Conservation (phyloP, 768 basidiomycete species). For the Suillus fuscotomentosus region DNA sequence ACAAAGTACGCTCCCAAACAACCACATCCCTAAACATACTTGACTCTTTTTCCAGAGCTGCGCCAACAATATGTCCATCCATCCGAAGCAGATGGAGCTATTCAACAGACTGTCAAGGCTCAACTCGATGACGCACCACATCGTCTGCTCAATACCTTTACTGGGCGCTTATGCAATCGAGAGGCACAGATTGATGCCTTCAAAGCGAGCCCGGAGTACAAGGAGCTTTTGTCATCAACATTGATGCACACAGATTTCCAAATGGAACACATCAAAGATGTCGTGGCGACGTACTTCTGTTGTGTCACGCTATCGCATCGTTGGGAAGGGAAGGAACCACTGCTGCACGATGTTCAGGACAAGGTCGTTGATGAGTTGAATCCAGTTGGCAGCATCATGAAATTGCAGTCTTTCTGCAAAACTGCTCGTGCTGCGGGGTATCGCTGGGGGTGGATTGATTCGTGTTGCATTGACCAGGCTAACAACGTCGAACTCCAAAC, state of each 20-base stretch:
- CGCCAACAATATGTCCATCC: neutral
- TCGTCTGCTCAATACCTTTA: neutral
- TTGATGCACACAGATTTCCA: neutral
- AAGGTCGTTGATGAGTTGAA: neutral
- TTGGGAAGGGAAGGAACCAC: neutral
- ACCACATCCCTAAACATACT: neutral
- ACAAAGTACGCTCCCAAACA: neutral
- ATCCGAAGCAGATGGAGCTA: neutral
- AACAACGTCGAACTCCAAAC: neutral
- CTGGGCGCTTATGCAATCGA: neutral
- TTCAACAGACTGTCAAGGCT: neutral
- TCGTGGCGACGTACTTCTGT: neutral
- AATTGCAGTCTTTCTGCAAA: neutral
- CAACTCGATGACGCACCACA: neutral
- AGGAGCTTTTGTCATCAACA: neutral
- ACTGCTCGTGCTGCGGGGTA: neutral
- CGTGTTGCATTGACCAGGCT: neutral
- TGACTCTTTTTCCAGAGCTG: neutral
- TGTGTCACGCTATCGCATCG: neutral
- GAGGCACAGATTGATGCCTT: neutral
- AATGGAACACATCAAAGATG: neutral
- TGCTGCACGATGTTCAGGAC: neutral
- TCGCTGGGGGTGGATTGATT: neutral
- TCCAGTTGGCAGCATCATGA: neutral
- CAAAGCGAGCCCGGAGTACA: neutral